Evolutionary conservation across 1,284 basidiomycete genomes (phyloP), one percentile per base, ranked within the genome.

Genomic region (Blastosporella zonata): DNA sequence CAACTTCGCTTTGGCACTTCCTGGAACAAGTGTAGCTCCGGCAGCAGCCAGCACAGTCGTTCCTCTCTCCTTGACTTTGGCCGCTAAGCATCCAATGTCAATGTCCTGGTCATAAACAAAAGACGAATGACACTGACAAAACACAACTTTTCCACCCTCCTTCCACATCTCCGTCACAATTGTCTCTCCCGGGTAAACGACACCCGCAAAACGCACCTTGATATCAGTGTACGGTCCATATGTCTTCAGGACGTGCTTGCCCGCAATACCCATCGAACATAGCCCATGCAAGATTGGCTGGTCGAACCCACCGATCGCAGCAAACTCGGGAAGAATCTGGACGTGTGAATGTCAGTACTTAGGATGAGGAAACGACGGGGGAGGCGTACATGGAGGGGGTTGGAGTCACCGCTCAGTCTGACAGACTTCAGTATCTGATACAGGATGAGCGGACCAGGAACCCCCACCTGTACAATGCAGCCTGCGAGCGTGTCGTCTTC

Each of bases 121-220:
- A 43, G 25, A 39, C 6, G 29, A 38, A 43, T 2, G 31, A 5
- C 8, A 77, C 89, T 63, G 65, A 93, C 90, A 75, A 69, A 99
- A 99, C 55, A 97, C 83, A 56, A 98, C 87, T 71, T 89, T 97
- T 61, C 81, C 71, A 15, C 87, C 91, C 61, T 97, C 93, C 67
- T 95, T 97, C 96, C 96, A 99, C 94, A 97, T 97, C 66, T 92
- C 84, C 0, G 93, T 97, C 15, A 93, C 74, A 39, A 97, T 77
- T 0, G 96, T 98, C 73, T 99, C 94, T 8, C 95, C 95, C 3
- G 96, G 96, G 65, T 89, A 95, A 27, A 99, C 93, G 5, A 89
- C 81, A n/a, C 90, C 91, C 0, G 86, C 81, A 67, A 96, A 94
- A 46, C 96, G 83, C 53, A 93, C 93, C 81, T 99, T 99, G 76